Base-by-base conservation (phyloP, 768 basidiomycete species). In the Mrakia blollopis region DNA sequence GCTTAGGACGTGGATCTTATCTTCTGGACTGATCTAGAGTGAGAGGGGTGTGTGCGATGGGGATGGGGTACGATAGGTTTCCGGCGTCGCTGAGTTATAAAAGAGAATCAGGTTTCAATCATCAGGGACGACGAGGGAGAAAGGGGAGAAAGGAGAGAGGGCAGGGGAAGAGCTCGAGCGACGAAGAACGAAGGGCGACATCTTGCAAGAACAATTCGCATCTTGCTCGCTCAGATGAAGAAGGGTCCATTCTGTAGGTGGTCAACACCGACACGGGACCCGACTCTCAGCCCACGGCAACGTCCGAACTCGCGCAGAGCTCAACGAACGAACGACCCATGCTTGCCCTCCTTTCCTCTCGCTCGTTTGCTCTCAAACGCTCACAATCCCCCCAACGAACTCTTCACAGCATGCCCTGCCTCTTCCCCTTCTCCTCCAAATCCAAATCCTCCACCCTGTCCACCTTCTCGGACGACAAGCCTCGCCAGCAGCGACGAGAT, bases 341-440 rank as follows among this genome's bases (percentile, higher is more conserved):
- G 57, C 57, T 57, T 57, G 25, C n/a, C n/a, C n/a, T 25, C 57
- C 28, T n/a, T 57, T 10, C 57, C 10, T 18, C 54, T n/a, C 21
- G 7, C 52, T 18, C 52, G 18, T 16, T 18, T n/a, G n/a, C n/a
- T n/a, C 50, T 11, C 57, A 57, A 25, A 10, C 62, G 30, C 21
- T 25, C 62, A 63, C 28, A 32, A 32, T 63, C 62, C 44, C 44
- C 44, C 44, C 21, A 28, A 32, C 62, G 9, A 32, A 28, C 60
- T 13, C n/a, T n/a, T n/a, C n/a, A n/a, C n/a, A n/a, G n/a, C n/a
- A 68, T 68, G 65, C 44, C 65, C 2, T 68, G 65, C 65, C 65
- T 68, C 65, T 39, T 68, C 25, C 65, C 65, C 35, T 68, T 41
- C 35, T 3, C 37, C 35, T 9, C 57, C 13, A 39, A 68, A 37